These are phyloP conservation scores for Zasmidium citrigriseum DNA, from an alignment of 2,329 filamentous ascomycete genomes.

Conservation along the genomic window DNA sequence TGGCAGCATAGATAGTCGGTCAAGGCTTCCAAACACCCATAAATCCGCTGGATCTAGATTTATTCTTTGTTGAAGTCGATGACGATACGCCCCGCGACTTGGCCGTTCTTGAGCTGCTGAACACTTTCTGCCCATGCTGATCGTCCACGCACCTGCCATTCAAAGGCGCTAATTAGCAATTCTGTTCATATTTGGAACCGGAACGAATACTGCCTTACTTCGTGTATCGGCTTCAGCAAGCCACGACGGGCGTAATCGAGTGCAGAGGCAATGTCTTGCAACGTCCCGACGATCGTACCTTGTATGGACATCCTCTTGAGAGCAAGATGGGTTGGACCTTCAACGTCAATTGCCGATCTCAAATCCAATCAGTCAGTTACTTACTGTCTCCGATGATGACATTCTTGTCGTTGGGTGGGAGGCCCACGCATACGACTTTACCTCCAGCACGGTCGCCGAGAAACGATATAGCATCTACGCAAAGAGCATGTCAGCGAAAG, in stretches of 20 bases:
- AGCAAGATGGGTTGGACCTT: slow-evolving; percentile 32
- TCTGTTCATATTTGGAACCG: not conserved
- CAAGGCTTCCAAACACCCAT: too few relatives aligned
- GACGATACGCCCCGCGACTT: slow-evolving; percentile 55
- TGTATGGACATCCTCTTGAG: slow-evolving; percentile 37
- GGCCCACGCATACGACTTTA: slow-evolving; percentile 52
- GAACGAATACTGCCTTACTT: slow-evolving; percentile 38
- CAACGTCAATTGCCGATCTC: slow-evolving; percentile 15
- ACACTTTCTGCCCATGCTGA: slow-evolving; percentile 52
- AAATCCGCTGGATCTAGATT: too few relatives aligned
- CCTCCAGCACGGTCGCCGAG: slow-evolving; percentile 51
- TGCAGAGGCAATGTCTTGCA: slow-evolving; percentile 48
- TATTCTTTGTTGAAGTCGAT: slow-evolving; percentile 44
- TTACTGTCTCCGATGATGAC: slow-evolving; percentile 32
- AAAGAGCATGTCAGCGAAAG: slow-evolving; percentile 5
- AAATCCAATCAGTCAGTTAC: not conserved
- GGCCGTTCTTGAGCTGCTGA: slow-evolving; percentile 49
- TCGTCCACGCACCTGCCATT: slow-evolving; percentile 50
- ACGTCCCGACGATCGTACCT: slow-evolving; percentile 46
- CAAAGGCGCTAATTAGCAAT: not conserved
- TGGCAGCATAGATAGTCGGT: not conserved
- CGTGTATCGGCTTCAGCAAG: slow-evolving; percentile 51
- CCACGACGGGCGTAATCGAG: slow-evolving; percentile 53
- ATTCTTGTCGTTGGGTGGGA: slow-evolving; percentile 36
- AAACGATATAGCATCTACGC: slow-evolving; percentile 40